Percentiles rank a stretch among this genome's conserved stretches.
Evolutionary conservation across 2,329 filamentous ascomycete genomes (phyloP).

Genomic region (Madurella mycetomatis): DNA sequence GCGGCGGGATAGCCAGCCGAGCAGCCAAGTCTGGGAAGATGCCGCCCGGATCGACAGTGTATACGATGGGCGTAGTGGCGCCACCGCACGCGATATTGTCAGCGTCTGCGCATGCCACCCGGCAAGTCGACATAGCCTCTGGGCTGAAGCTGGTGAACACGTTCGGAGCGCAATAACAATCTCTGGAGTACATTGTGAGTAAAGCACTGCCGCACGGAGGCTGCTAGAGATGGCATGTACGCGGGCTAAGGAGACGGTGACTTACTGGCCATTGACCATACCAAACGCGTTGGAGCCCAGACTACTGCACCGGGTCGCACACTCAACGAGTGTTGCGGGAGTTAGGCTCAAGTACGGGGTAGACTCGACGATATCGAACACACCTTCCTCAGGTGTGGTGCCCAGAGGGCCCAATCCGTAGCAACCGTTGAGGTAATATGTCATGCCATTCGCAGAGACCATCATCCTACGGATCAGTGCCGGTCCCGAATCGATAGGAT

Average conservation of each 20-base stretch:
- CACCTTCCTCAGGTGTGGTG: background rate
- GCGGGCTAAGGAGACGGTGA: background rate
- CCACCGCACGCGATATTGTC: too few relatives aligned
- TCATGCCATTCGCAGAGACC: background rate
- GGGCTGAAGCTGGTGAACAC: background rate
- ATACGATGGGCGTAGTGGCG: too few relatives aligned
- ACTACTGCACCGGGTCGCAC: slow-evolving; percentile 1
- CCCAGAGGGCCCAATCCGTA: background rate
- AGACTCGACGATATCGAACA: background rate
- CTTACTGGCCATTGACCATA: slow-evolving; percentile 15
- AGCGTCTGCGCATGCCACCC: too few relatives aligned
- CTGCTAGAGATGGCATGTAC: background rate
- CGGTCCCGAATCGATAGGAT: background rate
- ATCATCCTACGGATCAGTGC: slow-evolving; percentile 8
- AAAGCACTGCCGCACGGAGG: background rate
- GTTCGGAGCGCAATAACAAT: slow-evolving; percentile 11
- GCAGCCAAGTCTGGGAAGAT: too few relatives aligned
- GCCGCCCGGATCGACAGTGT: too few relatives aligned
- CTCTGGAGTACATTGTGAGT: background rate
- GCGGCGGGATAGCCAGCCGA: too few relatives aligned
- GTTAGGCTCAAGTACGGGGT: background rate
- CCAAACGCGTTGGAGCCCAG: background rate
- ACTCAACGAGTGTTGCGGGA: slow-evolving; percentile 13
- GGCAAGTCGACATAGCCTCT: too few relatives aligned
- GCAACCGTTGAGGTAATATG: slow-evolving; percentile 15